Base-by-base conservation (phyloP, 164 flowering plant genomes). In the Aristolochia californica region DNA sequence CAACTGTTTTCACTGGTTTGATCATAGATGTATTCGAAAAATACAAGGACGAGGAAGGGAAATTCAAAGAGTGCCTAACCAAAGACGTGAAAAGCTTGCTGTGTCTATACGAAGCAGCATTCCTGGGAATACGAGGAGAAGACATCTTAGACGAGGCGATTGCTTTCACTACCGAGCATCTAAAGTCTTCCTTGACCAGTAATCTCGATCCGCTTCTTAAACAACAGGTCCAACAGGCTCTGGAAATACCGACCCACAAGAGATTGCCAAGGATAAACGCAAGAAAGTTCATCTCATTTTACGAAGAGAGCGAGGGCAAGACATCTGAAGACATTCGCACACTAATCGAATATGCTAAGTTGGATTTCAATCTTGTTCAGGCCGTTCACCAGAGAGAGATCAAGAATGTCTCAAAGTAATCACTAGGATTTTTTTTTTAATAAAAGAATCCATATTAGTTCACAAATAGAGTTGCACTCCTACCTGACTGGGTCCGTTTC, bases 21-120 rank as follows among this genome's bases (percentile, higher is more conserved):
- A n/a, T n/a, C n/a, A n/a, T 48, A 50, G 62, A 60, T 60, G 44
- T 48, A 23, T 60, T 60, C 23, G 34, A n/a, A 44, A 21, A 48
- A 24, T 49, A 49, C 55, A 49, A 49, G 24, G 48, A 60, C 18
- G 20, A 16, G 5, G 13, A 20, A 5, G 55, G 55, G 13, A 48
- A 24, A 14, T 60, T 60, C 62, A 50, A 38, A 15, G 55, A n/a
- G 16, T 49, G 16, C 20, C 28, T 60, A 15, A 10, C 28, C 22
- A 13, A 34, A 3, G 62, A 51, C 24, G 20, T 60, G 5, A 5
- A 27, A 10, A 45, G 62, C 9, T 25, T 60, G 3, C 40, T 60
- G 13, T 13, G 66, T 34, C 14, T 62, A 55, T 73, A 63, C 34
- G 74, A 73, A 48, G 71, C 77, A 14, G 54, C 73, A n/a, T 45